Conservation (phyloP, 2,329 filamentous ascomycete genomes). For the Sarocladium kiliense region DNA sequence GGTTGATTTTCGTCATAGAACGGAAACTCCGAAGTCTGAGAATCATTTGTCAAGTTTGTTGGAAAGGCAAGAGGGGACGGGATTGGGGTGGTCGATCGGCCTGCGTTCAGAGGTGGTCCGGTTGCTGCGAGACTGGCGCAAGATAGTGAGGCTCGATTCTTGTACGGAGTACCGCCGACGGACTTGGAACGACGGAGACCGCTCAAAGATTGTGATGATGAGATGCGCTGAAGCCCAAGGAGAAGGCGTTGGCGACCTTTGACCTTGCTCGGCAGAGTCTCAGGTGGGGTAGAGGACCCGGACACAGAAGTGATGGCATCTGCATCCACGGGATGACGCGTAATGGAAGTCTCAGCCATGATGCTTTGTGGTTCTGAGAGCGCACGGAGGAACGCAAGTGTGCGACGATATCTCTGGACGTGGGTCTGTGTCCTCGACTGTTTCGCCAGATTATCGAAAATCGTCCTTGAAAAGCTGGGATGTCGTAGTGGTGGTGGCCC, state of each 20-base stretch:
- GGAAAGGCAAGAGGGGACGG: slow-evolving; percentile 34
- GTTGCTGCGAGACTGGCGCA: slow-evolving; percentile 47
- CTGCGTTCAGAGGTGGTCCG: slow-evolving; percentile 21
- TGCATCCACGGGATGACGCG: background rate
- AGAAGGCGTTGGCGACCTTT: slow-evolving; percentile 67
- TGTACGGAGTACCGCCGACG: slow-evolving; percentile 59
- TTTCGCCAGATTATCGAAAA: too few relatives aligned
- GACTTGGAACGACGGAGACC: slow-evolving; percentile 60
- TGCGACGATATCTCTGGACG: too few relatives aligned
- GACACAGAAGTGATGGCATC: slow-evolving; percentile 6
- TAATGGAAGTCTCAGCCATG: background rate
- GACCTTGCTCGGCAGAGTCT: slow-evolving; percentile 39
- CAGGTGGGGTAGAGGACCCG: slow-evolving; percentile 17
- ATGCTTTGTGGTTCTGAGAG: background rate
- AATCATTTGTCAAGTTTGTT: slow-evolving; percentile 30
- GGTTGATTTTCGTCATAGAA: slow-evolving; percentile 36
- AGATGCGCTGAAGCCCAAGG: slow-evolving; percentile 72
- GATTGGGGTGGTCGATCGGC: slow-evolving; percentile 27
- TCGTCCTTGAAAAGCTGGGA: too few relatives aligned
- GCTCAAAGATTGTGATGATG: slow-evolving; percentile 70
- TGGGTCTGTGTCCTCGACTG: too few relatives aligned
- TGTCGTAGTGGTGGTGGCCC: background rate
- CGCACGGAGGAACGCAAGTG: too few relatives aligned
- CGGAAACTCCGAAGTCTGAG: slow-evolving; percentile 34
- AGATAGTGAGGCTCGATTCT: slow-evolving; percentile 45